phyloP scores from a whole-genome alignment of 1,139 yeast genomes.

The Magnusiomyces fungicola region DNA sequence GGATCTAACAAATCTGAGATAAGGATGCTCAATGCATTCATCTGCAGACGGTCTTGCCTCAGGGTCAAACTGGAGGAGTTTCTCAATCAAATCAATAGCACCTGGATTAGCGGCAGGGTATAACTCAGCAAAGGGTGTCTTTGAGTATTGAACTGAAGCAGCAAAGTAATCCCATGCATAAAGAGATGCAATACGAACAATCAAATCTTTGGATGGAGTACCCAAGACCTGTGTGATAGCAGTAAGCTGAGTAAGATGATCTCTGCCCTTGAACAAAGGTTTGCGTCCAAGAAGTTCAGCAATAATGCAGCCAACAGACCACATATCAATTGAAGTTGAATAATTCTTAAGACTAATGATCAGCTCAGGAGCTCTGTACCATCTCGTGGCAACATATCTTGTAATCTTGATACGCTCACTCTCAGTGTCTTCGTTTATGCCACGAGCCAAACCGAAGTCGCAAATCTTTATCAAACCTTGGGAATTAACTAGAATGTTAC shows the following conservation, averaged over 20 bases:
- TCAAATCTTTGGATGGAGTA: conserved; percentile 67
- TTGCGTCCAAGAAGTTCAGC: conserved; percentile 80
- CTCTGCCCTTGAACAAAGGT: conserved; percentile 79
- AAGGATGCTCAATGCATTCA: conserved; percentile 75
- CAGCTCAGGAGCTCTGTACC: conserved; percentile 94
- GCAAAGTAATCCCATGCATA: conserved; percentile 22
- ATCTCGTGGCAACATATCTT: conserved; percentile 86
- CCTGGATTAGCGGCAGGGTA: conserved; percentile 68
- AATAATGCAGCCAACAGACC: conserved; percentile 92
- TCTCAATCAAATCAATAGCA: conserved; percentile 66
- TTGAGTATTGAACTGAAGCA: conserved; percentile 24
- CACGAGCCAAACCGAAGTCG: conserved; percentile 85
- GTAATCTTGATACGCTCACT: conserved; percentile 46
- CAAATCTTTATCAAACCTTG: conserved; percentile 71
- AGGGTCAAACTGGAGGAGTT: conserved; percentile 74
- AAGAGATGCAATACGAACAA: conserved; percentile 63
- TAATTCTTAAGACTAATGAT: conserved; percentile 52
- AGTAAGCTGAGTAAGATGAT: conserved; percentile 75
- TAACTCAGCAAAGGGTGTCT: conserved; percentile 51
- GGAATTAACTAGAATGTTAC: conserved; percentile 66
- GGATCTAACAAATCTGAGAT: conserved; percentile 76
- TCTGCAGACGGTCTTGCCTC: conserved; percentile 69
- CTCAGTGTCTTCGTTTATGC: conserved; percentile 40
- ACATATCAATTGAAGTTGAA: conserved; percentile 51
- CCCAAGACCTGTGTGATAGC: conserved; percentile 73